These are phyloP conservation scores for Arthrobotrys conoides DNA, from an alignment of 2,329 filamentous ascomycete genomes.

Conservation along the genomic window DNA sequence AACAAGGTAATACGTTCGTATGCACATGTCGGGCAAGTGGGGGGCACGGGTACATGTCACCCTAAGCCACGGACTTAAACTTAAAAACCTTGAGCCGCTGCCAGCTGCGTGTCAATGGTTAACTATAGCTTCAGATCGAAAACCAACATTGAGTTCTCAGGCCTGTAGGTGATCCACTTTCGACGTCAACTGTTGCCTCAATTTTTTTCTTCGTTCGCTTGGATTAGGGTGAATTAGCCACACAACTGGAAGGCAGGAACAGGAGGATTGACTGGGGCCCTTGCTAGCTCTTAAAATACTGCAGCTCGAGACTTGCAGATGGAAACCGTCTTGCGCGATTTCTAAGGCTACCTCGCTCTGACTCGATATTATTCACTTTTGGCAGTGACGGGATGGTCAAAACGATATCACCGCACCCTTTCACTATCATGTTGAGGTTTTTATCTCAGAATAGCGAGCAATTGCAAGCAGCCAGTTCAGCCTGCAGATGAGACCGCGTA, in stretches of 20 bases:
- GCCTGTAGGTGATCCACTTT: constrained; percentile 23
- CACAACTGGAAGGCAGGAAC: constrained; percentile 45
- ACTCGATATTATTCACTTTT: constrained; percentile 43
- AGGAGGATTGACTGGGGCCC: constrained; percentile 44
- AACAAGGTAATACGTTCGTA: not conserved
- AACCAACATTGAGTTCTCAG: not conserved
- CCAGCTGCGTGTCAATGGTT: not conserved
- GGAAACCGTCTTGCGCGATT: constrained; percentile 50
- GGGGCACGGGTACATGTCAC: constrained; percentile 11
- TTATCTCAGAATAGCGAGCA: constrained; percentile 23
- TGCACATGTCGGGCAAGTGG: constrained; percentile 28
- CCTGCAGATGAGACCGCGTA: constrained; percentile 6
- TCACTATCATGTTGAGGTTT: constrained; percentile 1
- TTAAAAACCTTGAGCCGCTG: not conserved
- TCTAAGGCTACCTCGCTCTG: constrained; percentile 13
- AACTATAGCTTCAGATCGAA: not conserved
- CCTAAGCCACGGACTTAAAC: constrained; percentile 8
- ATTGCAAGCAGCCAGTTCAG: constrained; percentile 24
- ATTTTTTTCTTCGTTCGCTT: constrained; percentile 7
- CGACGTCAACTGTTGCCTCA: constrained; percentile 28
- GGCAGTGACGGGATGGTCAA: constrained; percentile 4
- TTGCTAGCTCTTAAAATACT: constrained; percentile 31
- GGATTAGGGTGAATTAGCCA: constrained; percentile 38
- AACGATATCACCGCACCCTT: not conserved
- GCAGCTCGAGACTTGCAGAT: constrained; percentile 15